A percentile compares a stretch with the other conserved stretches of the same genome.
Conservation (phyloP, 140 eudicot genomes). For the Ambrosia hybrid region DNA sequence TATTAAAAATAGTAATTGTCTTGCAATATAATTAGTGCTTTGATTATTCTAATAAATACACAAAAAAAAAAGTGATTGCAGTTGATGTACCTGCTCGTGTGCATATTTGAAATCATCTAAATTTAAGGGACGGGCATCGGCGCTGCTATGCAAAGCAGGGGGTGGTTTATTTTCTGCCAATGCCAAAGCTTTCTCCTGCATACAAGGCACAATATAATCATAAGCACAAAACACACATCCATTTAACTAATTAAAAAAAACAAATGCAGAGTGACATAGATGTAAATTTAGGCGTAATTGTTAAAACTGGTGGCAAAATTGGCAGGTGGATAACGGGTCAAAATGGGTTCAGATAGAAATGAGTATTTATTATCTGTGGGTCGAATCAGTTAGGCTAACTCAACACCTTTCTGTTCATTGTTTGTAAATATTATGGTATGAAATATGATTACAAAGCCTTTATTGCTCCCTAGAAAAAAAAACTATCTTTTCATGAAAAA, state of each 20-base stretch:
- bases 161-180: constrained; percentile 58
- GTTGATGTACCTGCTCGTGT: constrained; percentile 73
- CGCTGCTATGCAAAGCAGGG: constrained; percentile 64
- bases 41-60: background rate
- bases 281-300: no score
- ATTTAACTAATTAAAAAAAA: background rate
- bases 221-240: background rate
- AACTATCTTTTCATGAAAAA: background rate
- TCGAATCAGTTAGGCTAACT: background rate
- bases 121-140: constrained; percentile 68
- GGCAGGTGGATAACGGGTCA: background rate
- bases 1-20: background rate
- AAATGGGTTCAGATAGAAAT: background rate
- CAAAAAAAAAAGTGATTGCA: background rate
- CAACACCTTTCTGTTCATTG: background rate
- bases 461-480: background rate
- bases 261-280: no score
- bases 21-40: background rate
- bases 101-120: constrained; percentile 78
- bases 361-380: background rate
- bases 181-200: constrained; percentile 76
- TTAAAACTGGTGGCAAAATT: background rate
- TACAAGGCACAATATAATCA: background rate
- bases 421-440: background rate
- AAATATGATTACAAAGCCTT: background rate